These are phyloP conservation scores for Trifolium pratense DNA, from an alignment of 306 rosid genomes.

Conservation along the genomic window DNA sequence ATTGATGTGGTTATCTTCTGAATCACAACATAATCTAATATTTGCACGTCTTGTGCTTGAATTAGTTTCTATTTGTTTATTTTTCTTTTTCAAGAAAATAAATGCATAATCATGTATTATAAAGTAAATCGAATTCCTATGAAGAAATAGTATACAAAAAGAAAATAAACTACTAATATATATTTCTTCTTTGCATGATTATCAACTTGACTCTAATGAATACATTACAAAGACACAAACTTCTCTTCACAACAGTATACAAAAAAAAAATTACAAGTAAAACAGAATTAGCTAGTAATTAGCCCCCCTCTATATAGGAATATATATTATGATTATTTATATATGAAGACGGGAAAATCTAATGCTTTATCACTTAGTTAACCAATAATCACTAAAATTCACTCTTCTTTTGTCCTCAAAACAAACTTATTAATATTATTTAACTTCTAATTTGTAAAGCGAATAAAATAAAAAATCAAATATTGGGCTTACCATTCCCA, in stretches of 20 bases:
- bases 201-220: too few relatives aligned
- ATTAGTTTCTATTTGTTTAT: too few relatives aligned
- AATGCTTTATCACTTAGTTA: background rate
- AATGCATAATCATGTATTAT: too few relatives aligned
- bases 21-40: too few relatives aligned
- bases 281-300: background rate
- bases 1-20: too few relatives aligned
- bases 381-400: background rate
- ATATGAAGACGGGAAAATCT: background rate
- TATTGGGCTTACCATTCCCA: background rate
- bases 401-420: constrained; percentile 11
- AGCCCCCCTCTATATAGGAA: background rate
- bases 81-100: too few relatives aligned
- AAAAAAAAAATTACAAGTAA: background rate
- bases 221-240: background rate
- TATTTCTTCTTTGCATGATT: too few relatives aligned
- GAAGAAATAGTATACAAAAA: too few relatives aligned
- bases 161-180: too few relatives aligned
- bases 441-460: background rate
- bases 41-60: too few relatives aligned
- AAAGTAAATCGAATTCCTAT: too few relatives aligned
- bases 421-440: constrained; percentile 6
- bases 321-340: background rate
- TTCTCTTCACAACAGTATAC: background rate
- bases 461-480: background rate